Conservation (phyloP, 768 basidiomycete genomes). For the Coprinellus micaceus region DNA sequence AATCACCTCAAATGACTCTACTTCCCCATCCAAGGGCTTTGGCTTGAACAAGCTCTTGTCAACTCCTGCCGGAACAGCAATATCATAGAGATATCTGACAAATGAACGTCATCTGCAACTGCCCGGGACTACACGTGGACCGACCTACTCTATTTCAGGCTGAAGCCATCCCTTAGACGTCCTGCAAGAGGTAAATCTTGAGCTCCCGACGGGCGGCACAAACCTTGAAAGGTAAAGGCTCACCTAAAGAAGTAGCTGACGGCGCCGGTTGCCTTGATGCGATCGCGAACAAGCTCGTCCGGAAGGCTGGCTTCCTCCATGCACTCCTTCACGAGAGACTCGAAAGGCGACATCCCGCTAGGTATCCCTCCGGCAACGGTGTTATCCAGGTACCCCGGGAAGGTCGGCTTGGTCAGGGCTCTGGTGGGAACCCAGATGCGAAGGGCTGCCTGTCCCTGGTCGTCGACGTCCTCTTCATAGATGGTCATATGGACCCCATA, state of each 20-base stretch:
- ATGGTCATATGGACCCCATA: constrained; percentile 91
- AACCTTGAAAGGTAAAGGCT: not conserved
- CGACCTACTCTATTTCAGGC: constrained; percentile 75
- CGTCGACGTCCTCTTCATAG: constrained; percentile 42
- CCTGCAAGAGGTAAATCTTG: constrained; percentile 25
- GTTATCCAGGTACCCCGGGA: constrained; percentile 87
- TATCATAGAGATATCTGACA: constrained; percentile 78
- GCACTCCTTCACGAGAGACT: constrained; percentile 84
- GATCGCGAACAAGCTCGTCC: constrained; percentile 55
- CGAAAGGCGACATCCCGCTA: constrained; percentile 66
- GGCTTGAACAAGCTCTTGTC: constrained; percentile 56
- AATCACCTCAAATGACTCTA: constrained; percentile 83
- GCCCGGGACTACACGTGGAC: not conserved
- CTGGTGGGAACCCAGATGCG: constrained; percentile 87
- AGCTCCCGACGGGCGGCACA: not conserved
- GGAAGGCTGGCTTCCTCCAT: constrained; percentile 88
- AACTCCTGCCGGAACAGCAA: constrained; percentile 55
- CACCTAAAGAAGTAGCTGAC: constrained; percentile 82
- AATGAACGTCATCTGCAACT: constrained; percentile 2
- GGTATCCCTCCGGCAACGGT: constrained; percentile 90
- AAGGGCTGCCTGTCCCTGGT: constrained; percentile 37
- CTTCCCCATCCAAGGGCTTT: constrained; percentile 85
- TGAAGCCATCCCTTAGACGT: constrained; percentile 75
- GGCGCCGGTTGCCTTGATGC: constrained; percentile 60
- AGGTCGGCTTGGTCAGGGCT: constrained; percentile 84